phyloP scores from a whole-genome alignment of 192 early-diverging fungal species.

The Coemansia sp. region DNA sequence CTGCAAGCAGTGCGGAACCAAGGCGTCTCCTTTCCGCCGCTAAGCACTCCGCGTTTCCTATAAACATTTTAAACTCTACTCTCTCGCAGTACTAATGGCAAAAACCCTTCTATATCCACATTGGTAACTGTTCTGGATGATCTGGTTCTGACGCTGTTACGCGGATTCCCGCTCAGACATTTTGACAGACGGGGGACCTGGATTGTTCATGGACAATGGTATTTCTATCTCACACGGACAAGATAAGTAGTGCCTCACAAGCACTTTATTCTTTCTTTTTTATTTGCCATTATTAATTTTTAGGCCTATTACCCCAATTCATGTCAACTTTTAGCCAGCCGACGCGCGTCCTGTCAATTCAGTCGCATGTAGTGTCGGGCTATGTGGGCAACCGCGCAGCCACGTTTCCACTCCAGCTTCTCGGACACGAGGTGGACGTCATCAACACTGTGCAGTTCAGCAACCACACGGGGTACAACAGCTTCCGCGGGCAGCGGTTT shows the following conservation, averaged over 20 bases:
- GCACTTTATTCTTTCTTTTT: neutral
- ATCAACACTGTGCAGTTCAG: conserved; percentile 92
- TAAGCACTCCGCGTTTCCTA: conserved; percentile 7
- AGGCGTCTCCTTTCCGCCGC: conserved; percentile 31
- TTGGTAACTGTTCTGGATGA: neutral
- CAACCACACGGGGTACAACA: conserved; percentile 88
- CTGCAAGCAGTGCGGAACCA: conserved; percentile 43
- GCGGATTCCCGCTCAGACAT: neutral
- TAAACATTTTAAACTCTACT: neutral
- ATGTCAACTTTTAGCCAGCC: neutral
- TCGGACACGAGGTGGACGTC: conserved; percentile 89
- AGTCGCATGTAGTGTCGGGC: conserved; percentile 66
- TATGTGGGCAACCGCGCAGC: conserved; percentile 85
- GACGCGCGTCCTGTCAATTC: conserved; percentile 51
- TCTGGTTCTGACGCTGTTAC: neutral
- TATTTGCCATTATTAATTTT: no score
- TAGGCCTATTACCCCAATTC: no score
- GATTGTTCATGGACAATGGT: neutral
- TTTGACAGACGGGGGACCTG: neutral
- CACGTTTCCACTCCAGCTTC: conserved; percentile 85
- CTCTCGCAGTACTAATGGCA: neutral
- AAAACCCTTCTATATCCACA: no score
- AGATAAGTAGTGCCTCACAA: no score
- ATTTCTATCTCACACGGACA: no score
- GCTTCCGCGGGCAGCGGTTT: conserved; percentile 67